Evolutionary conservation across 2,329 filamentous ascomycete genomes (phyloP).

Genomic region (Penicillium sp.): DNA sequence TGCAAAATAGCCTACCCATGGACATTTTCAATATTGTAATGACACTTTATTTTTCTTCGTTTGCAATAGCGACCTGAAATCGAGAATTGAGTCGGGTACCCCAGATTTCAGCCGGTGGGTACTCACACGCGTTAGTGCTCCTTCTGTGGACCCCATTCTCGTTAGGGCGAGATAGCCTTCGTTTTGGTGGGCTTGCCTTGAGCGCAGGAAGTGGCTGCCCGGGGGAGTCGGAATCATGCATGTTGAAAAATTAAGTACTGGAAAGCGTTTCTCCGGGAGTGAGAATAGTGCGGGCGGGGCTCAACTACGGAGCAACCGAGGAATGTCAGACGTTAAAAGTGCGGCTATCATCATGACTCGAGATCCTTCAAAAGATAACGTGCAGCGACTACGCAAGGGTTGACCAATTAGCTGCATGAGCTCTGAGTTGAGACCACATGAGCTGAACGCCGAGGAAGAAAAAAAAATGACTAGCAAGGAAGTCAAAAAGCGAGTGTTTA

Average conservation of each 20-base stretch:
- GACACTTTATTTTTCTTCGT: conserved; percentile 15
- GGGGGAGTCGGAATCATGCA: not conserved
- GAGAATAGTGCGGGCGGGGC: not conserved
- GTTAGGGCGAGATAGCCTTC: not conserved
- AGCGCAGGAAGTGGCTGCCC: too few species aligned
- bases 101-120: not conserved
- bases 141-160: conserved; percentile 1
- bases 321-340: not conserved
- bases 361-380: not conserved
- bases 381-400: not conserved
- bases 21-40: conserved; percentile 10
- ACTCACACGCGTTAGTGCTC: conserved; percentile 13
- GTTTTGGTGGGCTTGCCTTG: not conserved
- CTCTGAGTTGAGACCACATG: too few species aligned
- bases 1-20: conserved; percentile 15
- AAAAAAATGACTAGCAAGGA: not conserved
- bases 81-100: not conserved
- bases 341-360: not conserved
- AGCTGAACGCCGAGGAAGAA: too few species aligned
- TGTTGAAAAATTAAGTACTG: not conserved
- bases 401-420: not conserved
- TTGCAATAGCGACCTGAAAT: conserved; percentile 12
- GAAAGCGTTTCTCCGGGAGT: not conserved
- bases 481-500: not conserved
- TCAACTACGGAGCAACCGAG: not conserved